These are phyloP conservation scores for Leccinellum albellum DNA, from an alignment of 768 basidiomycete genomes.

Conservation along the genomic window DNA sequence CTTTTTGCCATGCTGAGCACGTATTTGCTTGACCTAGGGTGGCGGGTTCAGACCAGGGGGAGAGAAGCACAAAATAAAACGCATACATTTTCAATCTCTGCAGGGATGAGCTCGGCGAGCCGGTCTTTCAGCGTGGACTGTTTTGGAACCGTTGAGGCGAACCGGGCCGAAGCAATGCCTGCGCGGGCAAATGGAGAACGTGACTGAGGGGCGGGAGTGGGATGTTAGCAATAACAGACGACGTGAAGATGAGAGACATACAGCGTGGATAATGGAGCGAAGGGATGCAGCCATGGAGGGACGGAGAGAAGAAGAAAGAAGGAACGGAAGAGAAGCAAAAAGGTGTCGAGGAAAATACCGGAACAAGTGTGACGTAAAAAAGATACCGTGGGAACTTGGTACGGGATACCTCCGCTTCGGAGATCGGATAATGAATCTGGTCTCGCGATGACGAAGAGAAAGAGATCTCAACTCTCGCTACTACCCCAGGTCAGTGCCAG, in stretches of 20 bases:
- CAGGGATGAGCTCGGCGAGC: conserved; percentile 89
- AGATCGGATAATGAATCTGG: neutral
- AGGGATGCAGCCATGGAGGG: conserved; percentile 43
- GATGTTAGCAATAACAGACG: neutral
- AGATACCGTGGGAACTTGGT: conserved; percentile 10
- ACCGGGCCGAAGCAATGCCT: conserved; percentile 47
- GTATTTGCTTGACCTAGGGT: conserved; percentile 73
- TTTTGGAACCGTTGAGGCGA: conserved; percentile 64
- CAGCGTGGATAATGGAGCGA: conserved; percentile 34
- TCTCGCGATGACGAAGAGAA: conserved; percentile 20
- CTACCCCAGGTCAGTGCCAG: conserved; percentile 47
- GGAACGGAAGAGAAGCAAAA: neutral
- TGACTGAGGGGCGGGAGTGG: conserved; percentile 45
- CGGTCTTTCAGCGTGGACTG: conserved; percentile 85
- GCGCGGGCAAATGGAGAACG: conserved; percentile 46
- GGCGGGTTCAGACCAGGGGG: conserved; percentile 3
- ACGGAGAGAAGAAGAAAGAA: neutral
- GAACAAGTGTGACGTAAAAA: conserved; percentile 5
- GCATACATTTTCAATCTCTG: conserved; percentile 51
- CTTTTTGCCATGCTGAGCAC: conserved; percentile 87
- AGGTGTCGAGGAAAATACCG: conserved; percentile 24
- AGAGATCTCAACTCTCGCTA: conserved; percentile 21
- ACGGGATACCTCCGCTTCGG: neutral
- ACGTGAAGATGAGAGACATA: conserved; percentile 27
- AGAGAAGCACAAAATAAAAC: neutral